Evolutionary conservation across 2,329 filamentous ascomycete genomes (phyloP).

Genomic region (Beauveria pseudobassiana): DNA sequence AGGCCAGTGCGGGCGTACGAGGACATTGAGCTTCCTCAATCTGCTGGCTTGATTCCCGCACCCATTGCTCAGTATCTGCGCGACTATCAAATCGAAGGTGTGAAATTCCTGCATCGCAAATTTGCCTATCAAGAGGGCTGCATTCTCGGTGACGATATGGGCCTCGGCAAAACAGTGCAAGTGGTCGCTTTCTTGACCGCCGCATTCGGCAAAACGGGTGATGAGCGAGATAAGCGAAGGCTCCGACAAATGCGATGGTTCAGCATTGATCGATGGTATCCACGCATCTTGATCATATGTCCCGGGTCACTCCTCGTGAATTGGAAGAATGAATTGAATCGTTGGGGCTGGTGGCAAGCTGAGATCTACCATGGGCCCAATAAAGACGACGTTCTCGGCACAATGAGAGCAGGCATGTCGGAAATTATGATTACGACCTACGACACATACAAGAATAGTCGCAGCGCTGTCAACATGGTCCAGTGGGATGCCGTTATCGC

Average conservation of each 20-base stretch:
- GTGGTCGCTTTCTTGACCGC: slow-evolving; percentile 87
- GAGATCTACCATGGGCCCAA: slow-evolving; percentile 68
- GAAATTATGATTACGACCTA: slow-evolving; percentile 97
- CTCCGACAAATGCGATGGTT: slow-evolving; percentile 76
- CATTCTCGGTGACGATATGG: slow-evolving; percentile 95
- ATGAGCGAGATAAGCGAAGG: slow-evolving; percentile 74
- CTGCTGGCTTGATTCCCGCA: slow-evolving; percentile 75
- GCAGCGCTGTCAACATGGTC: slow-evolving; percentile 68
- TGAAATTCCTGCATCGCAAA: slow-evolving; percentile 74
- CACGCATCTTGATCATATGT: slow-evolving; percentile 72
- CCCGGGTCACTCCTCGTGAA: slow-evolving; percentile 84
- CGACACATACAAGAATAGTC: slow-evolving; percentile 74
- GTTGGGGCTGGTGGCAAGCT: slow-evolving; percentile 95
- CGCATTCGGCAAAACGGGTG: slow-evolving; percentile 89
- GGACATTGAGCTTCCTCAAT: slow-evolving; percentile 68
- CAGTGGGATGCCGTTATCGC: slow-evolving; percentile 92
- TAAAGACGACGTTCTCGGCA: slow-evolving; percentile 62
- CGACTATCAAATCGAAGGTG: slow-evolving; percentile 84
- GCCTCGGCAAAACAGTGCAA: slow-evolving; percentile 92
- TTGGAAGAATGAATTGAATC: slow-evolving; percentile 77
- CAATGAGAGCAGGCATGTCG: slow-evolving; percentile 66
- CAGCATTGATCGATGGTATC: slow-evolving; percentile 59
- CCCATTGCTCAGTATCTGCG: slow-evolving; percentile 86
- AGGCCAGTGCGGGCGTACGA: slow-evolving; percentile 63
- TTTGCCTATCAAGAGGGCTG: slow-evolving; percentile 90